Percentiles rank a stretch among this genome's conserved stretches.
Conservation (phyloP, 75 land plant species). For the Sequoiadendron giganteum region DNA sequence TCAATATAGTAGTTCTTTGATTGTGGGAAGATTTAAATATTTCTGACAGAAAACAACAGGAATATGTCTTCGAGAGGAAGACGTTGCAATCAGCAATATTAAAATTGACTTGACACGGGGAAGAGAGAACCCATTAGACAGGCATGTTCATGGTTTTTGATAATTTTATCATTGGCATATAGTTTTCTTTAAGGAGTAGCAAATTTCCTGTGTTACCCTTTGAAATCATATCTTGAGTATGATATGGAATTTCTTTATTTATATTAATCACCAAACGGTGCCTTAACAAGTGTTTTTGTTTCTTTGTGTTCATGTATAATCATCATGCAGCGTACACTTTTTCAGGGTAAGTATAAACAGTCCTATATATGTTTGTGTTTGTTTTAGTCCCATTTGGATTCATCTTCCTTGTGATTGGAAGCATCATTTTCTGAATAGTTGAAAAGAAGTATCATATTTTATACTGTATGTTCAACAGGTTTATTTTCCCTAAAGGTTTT, state of each 20-base stretch:
- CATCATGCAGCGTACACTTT: slow-evolving; percentile 31
- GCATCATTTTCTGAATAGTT: neutral
- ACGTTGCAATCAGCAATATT: slow-evolving; percentile 74
- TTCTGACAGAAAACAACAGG: slow-evolving; percentile 37
- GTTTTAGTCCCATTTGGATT: neutral
- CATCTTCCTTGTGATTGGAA: neutral
- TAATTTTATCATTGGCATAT: neutral
- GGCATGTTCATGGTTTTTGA: slow-evolving; percentile 25
- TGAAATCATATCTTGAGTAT: neutral
- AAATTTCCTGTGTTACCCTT: neutral
- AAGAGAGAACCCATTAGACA: slow-evolving; percentile 70
- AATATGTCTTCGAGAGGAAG: slow-evolving; percentile 63
- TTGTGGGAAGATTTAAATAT: neutral
- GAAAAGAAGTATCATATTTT: neutral
- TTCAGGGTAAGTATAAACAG: slow-evolving; percentile 22
- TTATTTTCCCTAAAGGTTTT: neutral
- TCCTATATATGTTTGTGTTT: neutral
- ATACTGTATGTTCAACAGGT: neutral
- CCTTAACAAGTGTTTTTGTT: slow-evolving; percentile 9
- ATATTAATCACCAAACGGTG: neutral
- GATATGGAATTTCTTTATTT: neutral
- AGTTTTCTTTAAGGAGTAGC: neutral
- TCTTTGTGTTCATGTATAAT: slow-evolving; percentile 11
- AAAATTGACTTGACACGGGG: slow-evolving; percentile 93
- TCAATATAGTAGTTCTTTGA: neutral